A percentile compares a stretch with the other conserved stretches of the same genome.
Evolutionary conservation across 257 asterid genomes (phyloP).

Genomic region (Jaltomata sinuosa): DNA sequence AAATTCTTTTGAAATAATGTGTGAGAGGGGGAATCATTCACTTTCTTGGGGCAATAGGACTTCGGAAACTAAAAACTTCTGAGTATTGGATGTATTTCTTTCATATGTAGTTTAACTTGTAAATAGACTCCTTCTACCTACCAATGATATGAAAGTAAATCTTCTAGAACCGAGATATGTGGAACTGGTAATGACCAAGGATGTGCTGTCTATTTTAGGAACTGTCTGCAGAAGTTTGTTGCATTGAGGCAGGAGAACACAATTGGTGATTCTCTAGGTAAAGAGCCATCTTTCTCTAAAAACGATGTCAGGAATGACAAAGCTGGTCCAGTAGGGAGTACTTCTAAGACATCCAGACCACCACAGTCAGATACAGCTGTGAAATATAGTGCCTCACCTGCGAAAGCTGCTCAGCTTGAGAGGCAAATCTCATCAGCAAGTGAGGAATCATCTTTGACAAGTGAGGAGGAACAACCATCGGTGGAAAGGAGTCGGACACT

Average conservation of each 20-base stretch:
- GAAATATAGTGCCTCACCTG: slow-evolving; percentile 75
- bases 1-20: background rate
- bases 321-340: slow-evolving; percentile 22
- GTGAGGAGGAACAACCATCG: slow-evolving; percentile 64
- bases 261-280: slow-evolving; percentile 16
- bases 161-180: background rate
- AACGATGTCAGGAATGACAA: slow-evolving; percentile 8
- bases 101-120: background rate
- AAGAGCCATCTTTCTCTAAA: slow-evolving; percentile 5
- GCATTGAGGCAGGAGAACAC: slow-evolving; percentile 30
- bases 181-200: background rate
- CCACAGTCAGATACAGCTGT: slow-evolving; percentile 34
- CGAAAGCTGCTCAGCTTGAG: slow-evolving; percentile 77
- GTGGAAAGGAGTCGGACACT: slow-evolving; percentile 72
- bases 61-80: background rate
- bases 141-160: background rate
- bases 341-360: slow-evolving; percentile 1
- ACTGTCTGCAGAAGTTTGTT: slow-evolving; percentile 41
- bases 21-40: background rate
- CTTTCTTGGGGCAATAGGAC: background rate
- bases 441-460: slow-evolving; percentile 63
- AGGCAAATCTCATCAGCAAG: slow-evolving; percentile 72
- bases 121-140: background rate
- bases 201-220: slow-evolving; percentile 38
- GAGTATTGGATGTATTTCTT: background rate